A percentile compares a stretch with the other conserved stretches of the same genome.
These are phyloP conservation scores for Cyberlindnera xishuangbannaensis DNA, from an alignment of 805 yeast genomes.

Conservation along the genomic window DNA sequence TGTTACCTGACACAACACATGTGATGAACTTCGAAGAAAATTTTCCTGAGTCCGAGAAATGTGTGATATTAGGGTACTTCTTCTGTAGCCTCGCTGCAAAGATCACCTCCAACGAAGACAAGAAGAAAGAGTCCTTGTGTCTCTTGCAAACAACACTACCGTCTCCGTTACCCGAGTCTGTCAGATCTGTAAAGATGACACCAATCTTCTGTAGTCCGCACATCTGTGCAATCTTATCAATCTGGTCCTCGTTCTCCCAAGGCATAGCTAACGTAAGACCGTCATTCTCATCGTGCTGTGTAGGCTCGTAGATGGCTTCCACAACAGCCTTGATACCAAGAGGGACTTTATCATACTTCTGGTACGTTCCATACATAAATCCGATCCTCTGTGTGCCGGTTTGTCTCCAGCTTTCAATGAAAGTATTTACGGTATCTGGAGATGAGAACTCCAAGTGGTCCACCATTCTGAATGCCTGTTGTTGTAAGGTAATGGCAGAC, in stretches of 20 bases:
- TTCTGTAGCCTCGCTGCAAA: conserved; percentile 80
- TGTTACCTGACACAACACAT: conserved; percentile 89
- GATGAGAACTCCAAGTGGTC: conserved; percentile 92
- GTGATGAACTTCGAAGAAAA: conserved; percentile 91
- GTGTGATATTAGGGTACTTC: conserved; percentile 53
- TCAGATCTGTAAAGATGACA: conserved; percentile 79
- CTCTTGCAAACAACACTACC: conserved; percentile 91
- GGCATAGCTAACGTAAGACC: conserved; percentile 63
- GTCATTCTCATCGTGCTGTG: conserved; percentile 81
- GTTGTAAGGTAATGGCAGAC: conserved; percentile 86
- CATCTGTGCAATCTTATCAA: conserved; percentile 46
- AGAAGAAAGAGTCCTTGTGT: conserved; percentile 84
- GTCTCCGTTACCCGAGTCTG: conserved; percentile 80
- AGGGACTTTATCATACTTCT: conserved; percentile 75
- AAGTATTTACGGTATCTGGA: conserved; percentile 66
- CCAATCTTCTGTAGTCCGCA: conserved; percentile 76
- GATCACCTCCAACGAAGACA: conserved; percentile 79
- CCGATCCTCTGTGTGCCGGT: conserved; percentile 88
- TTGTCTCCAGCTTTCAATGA: conserved; percentile 88
- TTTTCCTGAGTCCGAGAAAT: conserved; percentile 54
- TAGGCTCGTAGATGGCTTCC: conserved; percentile 90
- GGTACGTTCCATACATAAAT: conserved; percentile 75
- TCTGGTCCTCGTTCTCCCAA: conserved; percentile 45
- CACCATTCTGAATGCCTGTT: conserved; percentile 89
- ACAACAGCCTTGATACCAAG: conserved; percentile 92